A percentile compares a stretch with the other conserved stretches of the same genome.
phyloP scores from a whole-genome alignment of 2,329 filamentous ascomycete genomes.

The Parascedosporium putredinis region DNA sequence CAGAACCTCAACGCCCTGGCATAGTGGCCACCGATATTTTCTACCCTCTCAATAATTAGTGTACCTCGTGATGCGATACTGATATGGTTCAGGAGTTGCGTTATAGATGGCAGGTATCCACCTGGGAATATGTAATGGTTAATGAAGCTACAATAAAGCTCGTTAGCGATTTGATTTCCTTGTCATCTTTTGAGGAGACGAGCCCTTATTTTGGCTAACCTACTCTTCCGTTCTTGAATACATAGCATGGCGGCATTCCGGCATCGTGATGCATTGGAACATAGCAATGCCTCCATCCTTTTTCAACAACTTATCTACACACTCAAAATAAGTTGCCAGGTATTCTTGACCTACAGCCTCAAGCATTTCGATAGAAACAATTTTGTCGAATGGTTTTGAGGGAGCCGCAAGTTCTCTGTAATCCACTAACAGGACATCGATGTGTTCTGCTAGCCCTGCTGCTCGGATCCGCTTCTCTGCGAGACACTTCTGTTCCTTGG shows the following conservation, averaged over 20 bases:
- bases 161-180: constrained; percentile 5
- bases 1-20: constrained; percentile 58
- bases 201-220: constrained; percentile 17
- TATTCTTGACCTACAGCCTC: constrained; percentile 63
- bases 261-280: constrained; percentile 72
- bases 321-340: constrained; percentile 55
- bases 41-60: constrained; percentile 54
- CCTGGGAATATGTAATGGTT: constrained; percentile 70
- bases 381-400: constrained; percentile 51
- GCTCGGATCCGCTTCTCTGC: constrained; percentile 54
- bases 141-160: constrained; percentile 46
- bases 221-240: constrained; percentile 57
- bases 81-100: constrained; percentile 48
- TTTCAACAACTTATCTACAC: constrained; percentile 54
- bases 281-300: constrained; percentile 54
- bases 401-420: constrained; percentile 53
- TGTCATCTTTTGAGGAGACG: neutral
- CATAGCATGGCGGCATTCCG: constrained; percentile 54
- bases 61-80: constrained; percentile 47
- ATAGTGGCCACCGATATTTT: constrained; percentile 68
- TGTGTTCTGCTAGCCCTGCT: constrained; percentile 48
- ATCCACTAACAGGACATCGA: constrained; percentile 57
- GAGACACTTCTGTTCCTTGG: constrained; percentile 56
- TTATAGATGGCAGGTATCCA: constrained; percentile 55
- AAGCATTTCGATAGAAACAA: constrained; percentile 69